These are phyloP conservation scores for Pseudogymnoascus sp. DNA, from an alignment of 2,329 filamentous ascomycete genomes.

Conservation along the genomic window DNA sequence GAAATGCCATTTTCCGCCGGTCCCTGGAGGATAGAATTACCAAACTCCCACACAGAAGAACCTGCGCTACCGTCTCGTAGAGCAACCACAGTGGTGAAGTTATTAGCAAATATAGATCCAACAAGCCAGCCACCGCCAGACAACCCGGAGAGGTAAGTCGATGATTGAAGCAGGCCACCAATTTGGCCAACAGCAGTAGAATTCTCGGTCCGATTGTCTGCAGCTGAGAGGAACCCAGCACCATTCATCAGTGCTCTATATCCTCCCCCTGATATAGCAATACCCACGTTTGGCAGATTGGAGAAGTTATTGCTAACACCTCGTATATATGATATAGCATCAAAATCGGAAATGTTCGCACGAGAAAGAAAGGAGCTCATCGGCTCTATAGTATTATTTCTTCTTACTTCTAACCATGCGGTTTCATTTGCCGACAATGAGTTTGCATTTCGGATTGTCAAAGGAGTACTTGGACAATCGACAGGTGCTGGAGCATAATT, in stretches of 20 bases:
- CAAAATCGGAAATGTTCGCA: constrained; percentile 49
- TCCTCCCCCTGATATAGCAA: constrained; percentile 16
- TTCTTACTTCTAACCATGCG: constrained; percentile 63
- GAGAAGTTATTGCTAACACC: background rate
- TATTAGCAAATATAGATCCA: constrained; percentile 15
- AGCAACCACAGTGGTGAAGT: constrained; percentile 10
- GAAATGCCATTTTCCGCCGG: constrained; percentile 44
- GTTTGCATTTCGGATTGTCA: constrained; percentile 57
- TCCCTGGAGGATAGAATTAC: constrained; percentile 13
- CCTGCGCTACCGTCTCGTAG: constrained; percentile 11
- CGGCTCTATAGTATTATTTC: constrained; percentile 63
- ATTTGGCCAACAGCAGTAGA: constrained; percentile 12
- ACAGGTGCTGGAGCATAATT: constrained; percentile 60
- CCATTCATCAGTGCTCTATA: constrained; percentile 14
- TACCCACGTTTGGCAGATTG: constrained; percentile 9
- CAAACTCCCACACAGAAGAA: constrained; percentile 11
- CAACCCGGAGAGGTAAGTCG: constrained; percentile 15
- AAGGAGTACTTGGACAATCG: constrained; percentile 60
- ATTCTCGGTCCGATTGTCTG: constrained; percentile 12
- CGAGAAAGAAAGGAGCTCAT: constrained; percentile 66
- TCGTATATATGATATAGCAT: background rate
- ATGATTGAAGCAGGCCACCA: constrained; percentile 15
- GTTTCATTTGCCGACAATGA: constrained; percentile 62
- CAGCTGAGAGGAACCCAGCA: constrained; percentile 12
- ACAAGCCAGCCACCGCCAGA: constrained; percentile 16